phyloP scores from a whole-genome alignment of 306 rosid genomes.

The Ormosia emarginata region DNA sequence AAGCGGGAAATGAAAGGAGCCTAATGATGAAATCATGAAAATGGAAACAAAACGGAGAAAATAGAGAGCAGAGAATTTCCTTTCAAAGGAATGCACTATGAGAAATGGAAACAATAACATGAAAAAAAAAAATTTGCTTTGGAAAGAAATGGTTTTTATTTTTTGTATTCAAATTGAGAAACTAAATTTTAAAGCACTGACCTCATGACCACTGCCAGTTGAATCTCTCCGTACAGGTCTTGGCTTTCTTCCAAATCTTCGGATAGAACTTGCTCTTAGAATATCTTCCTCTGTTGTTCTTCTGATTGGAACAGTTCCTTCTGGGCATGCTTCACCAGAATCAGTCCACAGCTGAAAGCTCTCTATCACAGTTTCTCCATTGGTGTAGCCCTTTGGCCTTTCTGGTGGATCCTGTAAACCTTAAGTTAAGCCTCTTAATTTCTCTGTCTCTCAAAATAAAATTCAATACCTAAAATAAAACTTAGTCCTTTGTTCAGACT shows the following conservation, averaged over 20 bases:
- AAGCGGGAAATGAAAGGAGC: background rate
- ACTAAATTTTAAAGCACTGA: conserved; percentile 16
- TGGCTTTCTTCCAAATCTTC: conserved; percentile 77
- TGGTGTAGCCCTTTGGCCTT: conserved; percentile 56
- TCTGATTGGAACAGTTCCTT: conserved; percentile 90
- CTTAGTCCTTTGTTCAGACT: background rate
- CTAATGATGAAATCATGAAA: conserved; percentile 10
- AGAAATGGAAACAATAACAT: background rate
- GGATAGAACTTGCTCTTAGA: conserved; percentile 70
- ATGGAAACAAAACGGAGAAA: background rate
- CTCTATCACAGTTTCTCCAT: conserved; percentile 31
- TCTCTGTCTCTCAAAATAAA: conserved; percentile 13
- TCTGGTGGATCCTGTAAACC: conserved; percentile 88
- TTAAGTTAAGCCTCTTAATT: conserved; percentile 24
- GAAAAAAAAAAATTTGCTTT: background rate
- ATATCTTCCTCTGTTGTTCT: conserved; percentile 71
- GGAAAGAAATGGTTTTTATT: background rate
- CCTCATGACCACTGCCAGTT: conserved; percentile 91
- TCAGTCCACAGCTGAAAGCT: conserved; percentile 74
- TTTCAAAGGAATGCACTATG: background rate
- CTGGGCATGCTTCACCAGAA: conserved; percentile 78
- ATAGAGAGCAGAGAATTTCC: conserved; percentile 7
- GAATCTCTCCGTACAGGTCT: conserved; percentile 74
- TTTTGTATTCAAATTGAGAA: background rate
- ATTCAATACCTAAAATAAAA: background rate